Evolutionary conservation across 768 basidiomycete species (phyloP), one percentile per base, ranked within the genome.

Genomic region (Macrolepiota albuminosa): DNA sequence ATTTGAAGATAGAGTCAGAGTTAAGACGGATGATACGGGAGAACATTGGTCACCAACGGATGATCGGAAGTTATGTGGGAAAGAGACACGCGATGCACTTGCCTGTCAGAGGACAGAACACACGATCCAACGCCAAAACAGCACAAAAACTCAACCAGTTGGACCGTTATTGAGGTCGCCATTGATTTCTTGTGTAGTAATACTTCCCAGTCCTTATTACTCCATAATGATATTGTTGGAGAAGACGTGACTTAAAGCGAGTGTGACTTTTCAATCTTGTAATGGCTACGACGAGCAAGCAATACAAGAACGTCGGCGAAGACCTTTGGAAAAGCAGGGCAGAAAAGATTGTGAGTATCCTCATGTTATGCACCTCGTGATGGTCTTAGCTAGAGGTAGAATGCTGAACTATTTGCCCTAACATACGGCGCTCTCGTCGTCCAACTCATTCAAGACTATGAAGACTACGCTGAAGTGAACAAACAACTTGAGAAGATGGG

Each of bases 401-500:
- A 97, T 73, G 93, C 95, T 70, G 97, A 99, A 73, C 83, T 99
- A 31, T 98, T 99, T 74, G 89, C 95, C 3, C 75, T 98, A 59
- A 98, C 96, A 24, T 99, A 99, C 65, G 97, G 97, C 54, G 95
- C 95, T 26, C 85, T 98, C 54, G 97, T 99, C 51, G 94, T 98
- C 37, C 97, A 99, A 76, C 84, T 99, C 62, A 95, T 98, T 63
- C 97, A 98, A 70, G 97, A 99, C 73, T 98, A 98, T 69, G 97
- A 99, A 69, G 95, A 99, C 77, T 98, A 97, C 70, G 82, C 82
- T 14, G 93, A 96, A 71, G 91, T 93, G 63, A 93, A 93, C 73
- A 95, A 93, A 72, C 95, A 99, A 72, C 87, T 99, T 3, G 96
- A 99, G 68, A 96, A 95, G 77, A 98, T 98, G 96, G 97, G 97